A percentile compares a stretch with the other conserved stretches of the same genome.
These are phyloP conservation scores for Emericellopsis terricola DNA, from an alignment of 495 filamentous ascomycete genomes.

Conservation along the genomic window DNA sequence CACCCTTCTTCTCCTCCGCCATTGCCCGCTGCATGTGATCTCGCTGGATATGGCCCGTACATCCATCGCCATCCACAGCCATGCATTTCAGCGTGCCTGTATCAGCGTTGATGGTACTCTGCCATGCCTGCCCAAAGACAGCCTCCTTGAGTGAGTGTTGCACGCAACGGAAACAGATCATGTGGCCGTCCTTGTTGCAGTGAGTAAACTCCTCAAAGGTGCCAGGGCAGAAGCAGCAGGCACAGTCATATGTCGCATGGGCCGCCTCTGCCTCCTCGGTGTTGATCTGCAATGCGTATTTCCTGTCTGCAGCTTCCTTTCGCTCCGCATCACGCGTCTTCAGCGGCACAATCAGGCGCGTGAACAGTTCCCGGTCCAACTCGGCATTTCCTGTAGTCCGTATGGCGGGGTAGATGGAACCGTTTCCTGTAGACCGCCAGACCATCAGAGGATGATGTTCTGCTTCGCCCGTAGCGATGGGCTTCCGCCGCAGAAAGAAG, in stretches of 20 bases:
- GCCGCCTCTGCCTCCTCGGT: conserved; percentile 53
- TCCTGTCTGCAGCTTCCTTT: conserved; percentile 43
- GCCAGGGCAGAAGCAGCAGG: conserved; percentile 67
- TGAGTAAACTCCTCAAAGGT: conserved; percentile 68
- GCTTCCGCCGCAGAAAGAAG: conserved; percentile 51
- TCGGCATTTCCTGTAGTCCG: conserved; percentile 59
- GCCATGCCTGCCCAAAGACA: conserved; percentile 85
- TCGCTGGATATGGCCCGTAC: conserved; percentile 50
- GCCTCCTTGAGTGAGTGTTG: conserved; percentile 63
- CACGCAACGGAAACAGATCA: conserved; percentile 77
- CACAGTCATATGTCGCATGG: conserved; percentile 66
- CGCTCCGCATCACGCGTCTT: conserved; percentile 31
- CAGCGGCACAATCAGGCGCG: conserved; percentile 47
- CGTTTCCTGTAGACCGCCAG: conserved; percentile 38
- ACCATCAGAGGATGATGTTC: conserved; percentile 37
- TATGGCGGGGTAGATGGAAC: conserved; percentile 34
- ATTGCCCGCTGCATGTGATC: conserved; percentile 56
- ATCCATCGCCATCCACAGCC: conserved; percentile 50
- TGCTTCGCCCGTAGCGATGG: conserved; percentile 36
- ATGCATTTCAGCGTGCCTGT: conserved; percentile 62
- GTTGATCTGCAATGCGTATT: conserved; percentile 50
- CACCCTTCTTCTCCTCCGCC: conserved; percentile 42
- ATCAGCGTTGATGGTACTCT: conserved; percentile 52
- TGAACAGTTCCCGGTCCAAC: conserved; percentile 61
- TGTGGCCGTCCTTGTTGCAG: conserved; percentile 54